Base-by-base conservation (phyloP, 2,329 filamentous ascomycete species). In the Verticillium dahliae region DNA sequence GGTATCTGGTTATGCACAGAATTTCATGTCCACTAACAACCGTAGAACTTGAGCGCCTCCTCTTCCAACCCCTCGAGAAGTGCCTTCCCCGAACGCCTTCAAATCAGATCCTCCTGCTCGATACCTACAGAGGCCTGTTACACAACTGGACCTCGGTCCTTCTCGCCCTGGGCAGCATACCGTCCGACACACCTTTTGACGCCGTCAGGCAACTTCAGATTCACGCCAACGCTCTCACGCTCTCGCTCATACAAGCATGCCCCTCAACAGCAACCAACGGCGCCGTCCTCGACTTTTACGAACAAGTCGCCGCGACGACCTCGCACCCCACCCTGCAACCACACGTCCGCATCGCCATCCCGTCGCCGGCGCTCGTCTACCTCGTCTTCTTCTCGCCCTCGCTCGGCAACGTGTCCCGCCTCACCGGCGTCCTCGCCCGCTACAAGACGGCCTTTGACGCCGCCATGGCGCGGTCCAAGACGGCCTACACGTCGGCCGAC, bases 381-480 rank as follows among this genome's bases (percentile, higher is more conserved):
- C 81, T 81, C 10, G 78, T 95, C 45, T 79, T 87, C 65, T 92
- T 95, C 72, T 83, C 81, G 62, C 75, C 81, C 22, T 90, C 86
- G 2, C 78, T 87, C 14, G 81, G 82, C 18, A 84, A 84, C 15
- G 77, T 90, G 3, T 90, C 90, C 6, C 86, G 88, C 6, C 81
- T 92, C 38, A 91, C 87, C 70, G 81, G 81, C 57, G 80, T 92
- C 33, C 80, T 96, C 34, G 86, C 89, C 2, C 77, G 75, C 54
- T 94, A 92, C 77, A 95, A 95, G 72, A 80, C 80, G 31, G 85
- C 88, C 0, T 91, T 94, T 68, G 90, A 94, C 70, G 74, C 77
- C 33, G 85, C 87, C 62, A 85, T 84, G 76, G 67, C 76, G 60
- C 71, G 80, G 72, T 70, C 75, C 63, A 69, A 73, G 6, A 71